Percentiles rank a stretch among this genome's conserved stretches.
These are phyloP conservation scores for Candida sphagnicola DNA, from an alignment of 805 yeast genomes.

Conservation along the genomic window DNA sequence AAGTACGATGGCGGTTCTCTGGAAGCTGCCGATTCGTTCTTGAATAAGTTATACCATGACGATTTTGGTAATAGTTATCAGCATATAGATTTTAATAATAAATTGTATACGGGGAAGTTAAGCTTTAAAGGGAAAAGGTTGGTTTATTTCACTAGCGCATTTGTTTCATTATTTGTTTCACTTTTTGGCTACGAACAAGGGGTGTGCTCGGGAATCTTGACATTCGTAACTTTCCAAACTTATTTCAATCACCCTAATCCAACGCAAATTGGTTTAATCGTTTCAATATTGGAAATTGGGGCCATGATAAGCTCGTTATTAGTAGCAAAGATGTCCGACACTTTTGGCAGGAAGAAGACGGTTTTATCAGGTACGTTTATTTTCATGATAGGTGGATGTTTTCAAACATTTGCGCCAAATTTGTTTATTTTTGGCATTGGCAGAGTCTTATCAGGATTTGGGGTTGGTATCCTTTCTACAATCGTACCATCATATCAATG, in stretches of 20 bases:
- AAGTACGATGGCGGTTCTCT: background rate
- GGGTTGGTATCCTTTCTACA: slow-evolving; percentile 80
- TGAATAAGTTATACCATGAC: slow-evolving; percentile 13
- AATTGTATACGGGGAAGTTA: slow-evolving; percentile 26
- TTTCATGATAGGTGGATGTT: slow-evolving; percentile 72
- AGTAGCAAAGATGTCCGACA: slow-evolving; percentile 76
- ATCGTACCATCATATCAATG: slow-evolving; percentile 87
- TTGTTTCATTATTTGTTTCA: slow-evolving; percentile 41
- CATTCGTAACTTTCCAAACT: slow-evolving; percentile 63
- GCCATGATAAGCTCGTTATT: slow-evolving; percentile 76
- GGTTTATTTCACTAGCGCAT: slow-evolving; percentile 43
- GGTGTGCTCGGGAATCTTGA: slow-evolving; percentile 82
- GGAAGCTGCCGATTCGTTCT: background rate
- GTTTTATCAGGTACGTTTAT: slow-evolving; percentile 75
- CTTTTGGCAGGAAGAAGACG: slow-evolving; percentile 73
- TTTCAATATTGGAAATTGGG: slow-evolving; percentile 84
- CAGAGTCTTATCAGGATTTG: slow-evolving; percentile 76
- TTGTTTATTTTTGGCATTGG: slow-evolving; percentile 64
- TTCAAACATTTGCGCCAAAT: slow-evolving; percentile 61
- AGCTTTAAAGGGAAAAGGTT: slow-evolving; percentile 35
- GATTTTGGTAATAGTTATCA: slow-evolving; percentile 32
- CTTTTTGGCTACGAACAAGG: slow-evolving; percentile 56
- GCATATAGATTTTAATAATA: slow-evolving; percentile 34
- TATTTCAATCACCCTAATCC: slow-evolving; percentile 74
- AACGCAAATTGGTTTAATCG: slow-evolving; percentile 77